phyloP scores from a whole-genome alignment of 306 rosid genomes.

The Prunus kanzakura region DNA sequence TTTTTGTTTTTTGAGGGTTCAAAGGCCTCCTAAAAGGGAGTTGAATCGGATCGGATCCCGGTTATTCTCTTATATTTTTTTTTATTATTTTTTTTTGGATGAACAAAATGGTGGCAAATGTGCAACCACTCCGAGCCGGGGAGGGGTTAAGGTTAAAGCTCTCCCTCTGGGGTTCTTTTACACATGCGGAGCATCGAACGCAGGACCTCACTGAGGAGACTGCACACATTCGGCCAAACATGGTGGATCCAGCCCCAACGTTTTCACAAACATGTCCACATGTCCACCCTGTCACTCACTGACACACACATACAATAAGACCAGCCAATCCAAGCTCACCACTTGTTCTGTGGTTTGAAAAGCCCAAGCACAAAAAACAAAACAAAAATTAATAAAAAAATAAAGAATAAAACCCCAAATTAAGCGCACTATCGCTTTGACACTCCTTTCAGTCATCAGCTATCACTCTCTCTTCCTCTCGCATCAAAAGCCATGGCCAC shows the following conservation, averaged over 20 bases:
- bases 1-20: no score
- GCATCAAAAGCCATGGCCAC: slow-evolving; percentile 55
- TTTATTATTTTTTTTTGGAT: no score
- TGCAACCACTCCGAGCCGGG: no score
- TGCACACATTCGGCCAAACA: no score
- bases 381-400: background rate
- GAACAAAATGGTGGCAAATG: no score
- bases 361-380: background rate
- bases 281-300: background rate
- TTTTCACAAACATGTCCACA: background rate
- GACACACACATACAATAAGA: background rate
- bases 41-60: no score
- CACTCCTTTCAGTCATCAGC: slow-evolving; percentile 9
- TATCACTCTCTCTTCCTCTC: background rate
- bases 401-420: background rate
- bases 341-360: background rate
- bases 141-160: no score
- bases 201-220: no score
- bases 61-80: no score
- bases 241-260: background rate
- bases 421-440: background rate
- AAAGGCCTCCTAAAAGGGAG: no score
- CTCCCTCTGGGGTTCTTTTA: no score
- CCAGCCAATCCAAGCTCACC: background rate
- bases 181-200: no score